Conservation (phyloP, 1,284 basidiomycete species). For the Rhodotorula mucilaginosa region DNA sequence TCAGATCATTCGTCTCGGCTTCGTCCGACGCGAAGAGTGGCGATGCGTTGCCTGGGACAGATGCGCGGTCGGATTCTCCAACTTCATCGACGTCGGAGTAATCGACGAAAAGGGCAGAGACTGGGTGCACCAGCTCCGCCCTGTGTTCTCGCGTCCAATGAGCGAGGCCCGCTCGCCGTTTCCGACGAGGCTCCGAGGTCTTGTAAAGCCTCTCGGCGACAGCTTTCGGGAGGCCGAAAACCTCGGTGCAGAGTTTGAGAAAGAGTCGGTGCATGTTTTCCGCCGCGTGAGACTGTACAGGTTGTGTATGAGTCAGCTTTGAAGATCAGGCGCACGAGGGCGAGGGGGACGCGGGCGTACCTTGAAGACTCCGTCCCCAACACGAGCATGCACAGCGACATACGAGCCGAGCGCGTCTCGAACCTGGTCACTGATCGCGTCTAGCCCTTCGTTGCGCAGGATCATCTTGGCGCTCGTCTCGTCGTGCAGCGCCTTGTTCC, state of each 20-base stretch:
- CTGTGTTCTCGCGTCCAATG: too few relatives aligned
- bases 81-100: neutral
- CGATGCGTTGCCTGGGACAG: neutral
- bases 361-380: constrained; percentile 30
- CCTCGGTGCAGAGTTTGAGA: constrained; percentile 12
- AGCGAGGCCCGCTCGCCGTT: neutral
- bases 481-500: constrained; percentile 4
- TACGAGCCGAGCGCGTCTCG: constrained; percentile 26
- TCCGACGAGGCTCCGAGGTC: neutral
- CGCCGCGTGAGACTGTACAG: neutral
- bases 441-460: constrained; percentile 20
- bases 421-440: constrained; percentile 19
- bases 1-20: neutral
- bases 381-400: constrained; percentile 28
- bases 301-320: too few relatives aligned
- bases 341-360: constrained; percentile 1
- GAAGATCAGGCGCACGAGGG: neutral
- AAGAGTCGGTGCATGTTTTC: constrained; percentile 26
- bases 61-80: neutral
- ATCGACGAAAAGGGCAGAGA: neutral
- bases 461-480: constrained; percentile 9
- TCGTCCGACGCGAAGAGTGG: neutral
- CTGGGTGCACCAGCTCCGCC: too few relatives aligned
- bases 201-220: neutral
- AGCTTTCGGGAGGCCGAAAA: constrained; percentile 16